These are phyloP conservation scores for Sphagnum contortum DNA, from an alignment of 225 moss, liverwort and hornwort genomes.

Conservation along the genomic window DNA sequence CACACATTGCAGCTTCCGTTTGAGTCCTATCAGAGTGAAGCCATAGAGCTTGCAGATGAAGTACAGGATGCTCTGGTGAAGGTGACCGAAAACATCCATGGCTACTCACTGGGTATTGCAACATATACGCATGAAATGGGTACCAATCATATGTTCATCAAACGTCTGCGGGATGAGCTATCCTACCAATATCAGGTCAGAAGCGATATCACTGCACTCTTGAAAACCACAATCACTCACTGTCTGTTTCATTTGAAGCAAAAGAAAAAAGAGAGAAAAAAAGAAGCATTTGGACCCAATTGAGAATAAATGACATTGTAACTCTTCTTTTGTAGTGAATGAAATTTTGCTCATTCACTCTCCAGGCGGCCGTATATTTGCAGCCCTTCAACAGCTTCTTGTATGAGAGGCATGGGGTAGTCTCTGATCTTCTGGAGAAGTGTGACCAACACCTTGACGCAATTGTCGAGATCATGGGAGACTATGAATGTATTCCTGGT, in stretches of 20 bases:
- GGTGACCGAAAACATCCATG: conserved; percentile 44
- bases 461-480: conserved; percentile 33
- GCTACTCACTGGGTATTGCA: conserved; percentile 37
- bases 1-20: conserved; percentile 42
- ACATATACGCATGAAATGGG: conserved; percentile 55
- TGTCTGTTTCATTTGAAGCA: too few relatives aligned
- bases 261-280: too few relatives aligned
- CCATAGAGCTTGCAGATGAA: conserved; percentile 25
- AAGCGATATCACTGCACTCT: not conserved
- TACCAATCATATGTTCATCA: conserved; percentile 59
- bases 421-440: conserved; percentile 32
- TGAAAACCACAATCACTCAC: not conserved
- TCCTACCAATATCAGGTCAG: conserved; percentile 48
- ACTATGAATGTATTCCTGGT: conserved; percentile 43
- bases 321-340: too few relatives aligned
- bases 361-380: conserved; percentile 50
- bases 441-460: conserved; percentile 35
- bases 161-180: conserved; percentile 72
- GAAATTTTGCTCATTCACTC: not conserved
- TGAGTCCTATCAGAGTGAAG: conserved; percentile 43
- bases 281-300: too few relatives aligned
- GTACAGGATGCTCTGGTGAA: conserved; percentile 37
- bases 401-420: conserved; percentile 20
- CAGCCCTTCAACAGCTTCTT: conserved; percentile 31
- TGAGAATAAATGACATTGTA: too few relatives aligned